Conservation (phyloP, 768 basidiomycete genomes). For the Cystofilobasidium bisporidii region DNA sequence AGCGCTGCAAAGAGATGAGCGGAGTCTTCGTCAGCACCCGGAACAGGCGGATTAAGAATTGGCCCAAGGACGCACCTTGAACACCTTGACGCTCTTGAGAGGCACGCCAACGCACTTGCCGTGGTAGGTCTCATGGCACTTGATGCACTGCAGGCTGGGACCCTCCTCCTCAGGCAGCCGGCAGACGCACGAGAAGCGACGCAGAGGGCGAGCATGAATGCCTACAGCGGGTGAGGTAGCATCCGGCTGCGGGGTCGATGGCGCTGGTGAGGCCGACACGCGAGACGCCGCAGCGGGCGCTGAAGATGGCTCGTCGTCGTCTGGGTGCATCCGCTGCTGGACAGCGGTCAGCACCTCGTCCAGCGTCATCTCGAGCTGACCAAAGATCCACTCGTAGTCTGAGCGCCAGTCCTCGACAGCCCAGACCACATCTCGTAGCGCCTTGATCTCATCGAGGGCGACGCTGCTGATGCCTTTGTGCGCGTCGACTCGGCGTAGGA, state of each 20-base stretch:
- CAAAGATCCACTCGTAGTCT: too few species aligned
- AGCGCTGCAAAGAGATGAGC: neutral
- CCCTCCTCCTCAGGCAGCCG: slow-evolving; percentile 29
- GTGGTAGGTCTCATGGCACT: slow-evolving; percentile 33
- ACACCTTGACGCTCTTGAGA: slow-evolving; percentile 25
- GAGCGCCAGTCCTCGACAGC: too few species aligned
- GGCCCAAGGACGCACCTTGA: slow-evolving; percentile 18
- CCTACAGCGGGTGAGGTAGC: too few species aligned
- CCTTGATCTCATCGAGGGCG: slow-evolving; percentile 35
- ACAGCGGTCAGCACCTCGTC: slow-evolving; percentile 28
- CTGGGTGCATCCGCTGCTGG: slow-evolving; percentile 31
- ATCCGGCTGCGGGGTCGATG: too few species aligned
- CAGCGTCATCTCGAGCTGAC: slow-evolving; percentile 32
- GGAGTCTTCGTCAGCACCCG: neutral
- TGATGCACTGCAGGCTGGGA: slow-evolving; percentile 36
- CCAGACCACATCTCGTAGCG: too few species aligned
- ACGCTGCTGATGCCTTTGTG: slow-evolving; percentile 31
- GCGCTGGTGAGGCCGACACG: slow-evolving; percentile 10
- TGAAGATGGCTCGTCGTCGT: slow-evolving; percentile 30
- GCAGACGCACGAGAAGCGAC: slow-evolving; percentile 38
- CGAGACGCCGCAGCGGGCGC: slow-evolving; percentile 1
- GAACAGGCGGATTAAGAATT: neutral
- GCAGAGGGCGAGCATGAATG: too few species aligned
- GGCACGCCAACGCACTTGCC: slow-evolving; percentile 34
- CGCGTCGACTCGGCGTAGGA: slow-evolving; percentile 31